phyloP scores from a whole-genome alignment of 2,329 filamentous ascomycete genomes.

The Trichoderma brevicompactum region DNA sequence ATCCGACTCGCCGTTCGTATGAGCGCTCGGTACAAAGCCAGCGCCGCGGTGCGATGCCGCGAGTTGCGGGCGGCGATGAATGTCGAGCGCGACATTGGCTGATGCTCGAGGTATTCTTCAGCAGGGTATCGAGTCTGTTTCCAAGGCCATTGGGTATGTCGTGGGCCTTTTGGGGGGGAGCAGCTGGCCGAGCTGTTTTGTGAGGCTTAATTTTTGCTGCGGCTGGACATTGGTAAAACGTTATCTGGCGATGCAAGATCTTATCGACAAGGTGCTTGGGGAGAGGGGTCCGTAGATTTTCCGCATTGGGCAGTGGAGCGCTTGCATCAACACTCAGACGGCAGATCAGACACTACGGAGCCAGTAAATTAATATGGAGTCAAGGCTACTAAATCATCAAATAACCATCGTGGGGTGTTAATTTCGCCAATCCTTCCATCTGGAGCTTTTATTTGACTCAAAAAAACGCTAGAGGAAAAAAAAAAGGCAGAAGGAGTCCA shows the following conservation, averaged over 20 bases:
- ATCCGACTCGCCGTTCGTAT: slow-evolving; percentile 61
- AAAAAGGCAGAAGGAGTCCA: neutral
- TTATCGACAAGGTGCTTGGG: neutral
- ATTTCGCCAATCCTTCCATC: too few relatives aligned
- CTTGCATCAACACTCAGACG: neutral
- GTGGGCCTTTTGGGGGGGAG: too few relatives aligned
- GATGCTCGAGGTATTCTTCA: neutral
- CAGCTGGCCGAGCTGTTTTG: too few relatives aligned
- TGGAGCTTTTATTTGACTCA: too few relatives aligned
- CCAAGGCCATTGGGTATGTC: neutral
- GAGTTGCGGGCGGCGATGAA: slow-evolving; percentile 56
- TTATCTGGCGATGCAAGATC: slow-evolving; percentile 23
- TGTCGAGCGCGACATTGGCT: slow-evolving; percentile 37
- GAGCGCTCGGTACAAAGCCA: slow-evolving; percentile 74
- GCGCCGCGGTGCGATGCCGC: slow-evolving; percentile 60
- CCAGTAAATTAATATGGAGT: too few relatives aligned
- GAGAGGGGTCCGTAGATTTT: slow-evolving; percentile 26
- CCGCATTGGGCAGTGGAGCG: neutral
- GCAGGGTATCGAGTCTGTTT: neutral
- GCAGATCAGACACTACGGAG: too few relatives aligned
- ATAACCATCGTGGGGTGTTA: too few relatives aligned
- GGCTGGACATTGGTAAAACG: neutral
- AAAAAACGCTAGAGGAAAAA: neutral
- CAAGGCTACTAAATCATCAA: too few relatives aligned
- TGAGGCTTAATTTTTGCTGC: too few relatives aligned